Evolutionary conservation across 345 rosid species (phyloP).

Genomic region (Lagerstroemia speciosa): DNA sequence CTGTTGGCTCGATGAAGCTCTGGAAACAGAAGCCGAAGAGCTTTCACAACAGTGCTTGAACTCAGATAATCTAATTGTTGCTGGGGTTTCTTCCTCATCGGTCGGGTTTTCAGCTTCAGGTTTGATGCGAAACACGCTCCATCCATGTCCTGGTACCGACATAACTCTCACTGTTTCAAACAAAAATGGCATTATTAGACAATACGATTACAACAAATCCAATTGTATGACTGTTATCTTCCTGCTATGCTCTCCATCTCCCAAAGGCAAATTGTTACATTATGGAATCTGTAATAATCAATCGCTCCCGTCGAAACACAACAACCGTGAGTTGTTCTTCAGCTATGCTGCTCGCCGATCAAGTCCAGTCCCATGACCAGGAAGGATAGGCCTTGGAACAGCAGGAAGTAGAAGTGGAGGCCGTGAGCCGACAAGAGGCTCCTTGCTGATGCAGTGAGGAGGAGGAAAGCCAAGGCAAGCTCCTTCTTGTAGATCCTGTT

Average conservation of each 20-base stretch:
- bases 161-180: background rate
- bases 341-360: constrained; percentile 85
- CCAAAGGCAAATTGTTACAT: constrained; percentile 5
- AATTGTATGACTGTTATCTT: constrained; percentile 2
- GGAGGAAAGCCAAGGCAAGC: constrained; percentile 71
- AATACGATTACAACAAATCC: constrained; percentile 2
- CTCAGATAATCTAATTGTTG: too few species aligned
- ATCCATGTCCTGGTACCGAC: too few species aligned
- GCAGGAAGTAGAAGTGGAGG: constrained; percentile 82
- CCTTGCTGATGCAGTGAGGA: constrained; percentile 73
- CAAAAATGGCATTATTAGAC: background rate
- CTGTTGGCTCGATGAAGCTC: too few species aligned
- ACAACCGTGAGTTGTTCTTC: constrained; percentile 2
- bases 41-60: too few species aligned
- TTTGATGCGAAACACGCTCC: too few species aligned
- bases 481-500: constrained; percentile 70
- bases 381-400: constrained; percentile 81
- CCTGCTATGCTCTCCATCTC: background rate
- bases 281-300: background rate
- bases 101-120: too few species aligned
- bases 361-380: constrained; percentile 79
- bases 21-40: too few species aligned
- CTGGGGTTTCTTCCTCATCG: too few species aligned
- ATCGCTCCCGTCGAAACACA: background rate
- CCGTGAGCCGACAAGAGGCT: constrained; percentile 80